A percentile compares a stretch with the other conserved stretches of the same genome.
phyloP scores from a whole-genome alignment of 768 basidiomycete species.

The Solioccasus polychromus region DNA sequence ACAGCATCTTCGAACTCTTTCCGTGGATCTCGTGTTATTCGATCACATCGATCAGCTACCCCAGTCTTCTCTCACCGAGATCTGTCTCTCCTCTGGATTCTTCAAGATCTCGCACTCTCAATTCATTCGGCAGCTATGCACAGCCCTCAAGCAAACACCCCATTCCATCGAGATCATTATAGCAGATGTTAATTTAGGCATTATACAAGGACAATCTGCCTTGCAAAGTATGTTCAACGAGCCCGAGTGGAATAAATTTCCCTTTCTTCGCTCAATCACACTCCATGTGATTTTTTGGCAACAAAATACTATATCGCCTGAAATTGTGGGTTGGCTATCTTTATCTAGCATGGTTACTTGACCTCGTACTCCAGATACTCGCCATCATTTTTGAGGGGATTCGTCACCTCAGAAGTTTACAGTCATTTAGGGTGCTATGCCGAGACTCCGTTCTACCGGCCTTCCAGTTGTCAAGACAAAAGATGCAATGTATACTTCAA shows the following conservation, averaged over 20 bases:
- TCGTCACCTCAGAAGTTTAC: neutral
- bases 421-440: neutral
- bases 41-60: neutral
- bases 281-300: neutral
- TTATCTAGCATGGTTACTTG: neutral
- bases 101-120: neutral
- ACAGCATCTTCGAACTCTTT: neutral
- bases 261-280: constrained; percentile 10
- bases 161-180: constrained; percentile 2
- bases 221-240: neutral
- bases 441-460: no score
- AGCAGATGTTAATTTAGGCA: neutral
- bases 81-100: neutral
- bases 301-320: no score
- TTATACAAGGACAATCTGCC: neutral
- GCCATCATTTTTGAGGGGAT: neutral
- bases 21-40: neutral
- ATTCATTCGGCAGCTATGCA: neutral
- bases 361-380: neutral
- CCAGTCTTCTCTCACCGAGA: constrained; percentile 1
- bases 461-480: neutral
- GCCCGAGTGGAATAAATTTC: neutral
- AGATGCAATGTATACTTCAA: neutral
- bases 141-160: neutral
- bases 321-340: neutral